Base-by-base conservation (phyloP, 148 eudicot species). In the Mesembryanthemum crystallinum region DNA sequence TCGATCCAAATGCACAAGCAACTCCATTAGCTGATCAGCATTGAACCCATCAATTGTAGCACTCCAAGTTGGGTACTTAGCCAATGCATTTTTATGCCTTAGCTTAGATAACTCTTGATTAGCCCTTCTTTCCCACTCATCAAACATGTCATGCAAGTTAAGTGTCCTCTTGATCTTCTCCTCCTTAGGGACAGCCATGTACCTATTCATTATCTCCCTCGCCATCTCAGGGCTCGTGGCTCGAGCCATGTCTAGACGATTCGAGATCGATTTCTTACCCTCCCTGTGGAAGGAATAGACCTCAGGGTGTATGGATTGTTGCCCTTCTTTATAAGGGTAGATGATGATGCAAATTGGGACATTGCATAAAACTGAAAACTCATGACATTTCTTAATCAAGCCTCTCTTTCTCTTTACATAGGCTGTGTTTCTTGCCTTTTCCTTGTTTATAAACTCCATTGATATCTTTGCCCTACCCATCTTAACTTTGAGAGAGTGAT, bases 401-500 rank as follows among this genome's bases (percentile, higher is more conserved):
- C 77, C 74, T 42, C 72, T 76, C 33, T 79, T 79, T 51, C 85
- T 76, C 73, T 82, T 82, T 25, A 25, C 35, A 39, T 71, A 76
- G 0, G 80, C 76, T 15, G 57, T 32, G 29, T 79, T 75, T 18
- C 85, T 71, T 67, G 74, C 49, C 21, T 79, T 82, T 72, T 81
- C 77, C 42, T 81, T 76, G 15, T 43, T 54, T 43, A 76, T 81
- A 27, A 81, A 76, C 62, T 81, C 79, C 83, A 81, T 76, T 76
- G 80, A 72, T 71, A 76, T 69, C 66, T 72, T 82, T 75, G 77
- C 82, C 51, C 77, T 79, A 4, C 82, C 82, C 85, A 83, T 82
- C 27, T 57, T 28, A n/a, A 15, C 3, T 3, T 30, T 62, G 35
- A 62, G 37, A 11, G 37, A 7, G 29, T 7, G 1, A 17, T 7